A percentile compares a stretch with the other conserved stretches of the same genome.
phyloP scores from a whole-genome alignment of 2,329 filamentous ascomycete genomes.

The Apiospora kogelbergensis region DNA sequence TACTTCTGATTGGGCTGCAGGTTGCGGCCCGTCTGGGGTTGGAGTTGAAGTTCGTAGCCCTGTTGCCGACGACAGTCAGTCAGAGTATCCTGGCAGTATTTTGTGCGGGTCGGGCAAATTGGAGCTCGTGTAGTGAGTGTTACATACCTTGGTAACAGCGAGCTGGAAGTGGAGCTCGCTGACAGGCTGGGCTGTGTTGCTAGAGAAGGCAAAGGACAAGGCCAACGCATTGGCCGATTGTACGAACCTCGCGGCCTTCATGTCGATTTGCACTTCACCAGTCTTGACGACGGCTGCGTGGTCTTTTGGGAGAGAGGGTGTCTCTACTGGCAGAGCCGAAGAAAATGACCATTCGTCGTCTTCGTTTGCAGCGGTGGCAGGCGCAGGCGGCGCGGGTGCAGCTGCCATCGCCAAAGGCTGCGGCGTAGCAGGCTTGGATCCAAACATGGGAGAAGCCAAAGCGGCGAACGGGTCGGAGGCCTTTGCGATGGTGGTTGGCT shows the following conservation, averaged over 20 bases:
- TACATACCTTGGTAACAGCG: constrained; percentile 83
- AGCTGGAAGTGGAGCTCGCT: constrained; percentile 85
- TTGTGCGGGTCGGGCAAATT: too few relatives aligned
- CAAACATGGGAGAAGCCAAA: constrained; percentile 41
- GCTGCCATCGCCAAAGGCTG: constrained; percentile 24
- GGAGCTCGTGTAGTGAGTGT: too few relatives aligned
- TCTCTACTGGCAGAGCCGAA: constrained; percentile 72
- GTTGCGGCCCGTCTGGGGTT: constrained; percentile 79
- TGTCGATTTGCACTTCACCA: constrained; percentile 69
- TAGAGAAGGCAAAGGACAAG: constrained; percentile 81
- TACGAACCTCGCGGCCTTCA: constrained; percentile 64
- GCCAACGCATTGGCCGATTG: constrained; percentile 58
- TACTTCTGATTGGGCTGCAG: constrained; percentile 70
- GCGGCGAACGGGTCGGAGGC: constrained; percentile 54
- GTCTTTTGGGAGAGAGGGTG: constrained; percentile 53
- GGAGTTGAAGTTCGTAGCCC: constrained; percentile 78
- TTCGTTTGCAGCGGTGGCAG: constrained; percentile 45
- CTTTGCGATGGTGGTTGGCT: constrained; percentile 38
- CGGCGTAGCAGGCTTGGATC: constrained; percentile 37
- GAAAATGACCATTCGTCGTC: constrained; percentile 96
- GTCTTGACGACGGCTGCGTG: constrained; percentile 69
- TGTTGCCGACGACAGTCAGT: constrained; percentile 33
- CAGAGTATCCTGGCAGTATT: too few relatives aligned
- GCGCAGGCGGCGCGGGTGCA: constrained; percentile 22
- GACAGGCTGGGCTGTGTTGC: constrained; percentile 69